Evolutionary conservation across 225 moss, liverwort and hornwort species (phyloP).

Genomic region (Marchantia paleacea): DNA sequence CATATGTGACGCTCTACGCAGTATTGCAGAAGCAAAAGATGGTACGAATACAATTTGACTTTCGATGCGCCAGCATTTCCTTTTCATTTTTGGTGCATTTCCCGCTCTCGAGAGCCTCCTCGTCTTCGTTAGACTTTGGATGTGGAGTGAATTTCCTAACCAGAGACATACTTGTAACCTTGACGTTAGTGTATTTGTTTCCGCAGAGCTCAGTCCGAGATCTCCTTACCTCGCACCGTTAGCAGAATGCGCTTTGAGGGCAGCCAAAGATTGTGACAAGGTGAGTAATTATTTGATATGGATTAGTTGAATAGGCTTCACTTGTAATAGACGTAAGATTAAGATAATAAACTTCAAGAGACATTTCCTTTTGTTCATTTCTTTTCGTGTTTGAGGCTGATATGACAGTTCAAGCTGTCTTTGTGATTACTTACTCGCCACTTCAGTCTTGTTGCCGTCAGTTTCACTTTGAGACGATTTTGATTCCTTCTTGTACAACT

Average conservation of each 20-base stretch:
- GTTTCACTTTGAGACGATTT: background rate
- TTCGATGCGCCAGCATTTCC: background rate
- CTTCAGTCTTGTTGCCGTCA: background rate
- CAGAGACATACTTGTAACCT: background rate
- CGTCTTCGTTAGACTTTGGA: background rate
- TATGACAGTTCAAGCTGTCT: too few species aligned
- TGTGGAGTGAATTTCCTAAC: background rate
- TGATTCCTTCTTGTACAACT: background rate
- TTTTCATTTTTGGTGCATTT: background rate
- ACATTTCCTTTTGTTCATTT: background rate
- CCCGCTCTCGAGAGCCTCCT: background rate
- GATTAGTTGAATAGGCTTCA: background rate
- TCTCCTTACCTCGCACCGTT: constrained; percentile 57
- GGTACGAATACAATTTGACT: constrained; percentile 37
- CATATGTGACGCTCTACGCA: constrained; percentile 81
- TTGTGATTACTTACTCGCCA: background rate
- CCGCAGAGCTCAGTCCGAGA: constrained; percentile 50
- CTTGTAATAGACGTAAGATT: background rate
- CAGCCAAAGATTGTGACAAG: constrained; percentile 89
- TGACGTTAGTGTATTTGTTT: background rate
- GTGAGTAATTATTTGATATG: constrained; percentile 24
- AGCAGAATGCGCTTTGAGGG: constrained; percentile 81
- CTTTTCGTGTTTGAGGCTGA: background rate
- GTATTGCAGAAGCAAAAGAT: constrained; percentile 53
- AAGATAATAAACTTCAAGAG: background rate